Evolutionary conservation across 129 eudicot species (phyloP).

Genomic region (Deinandra increscens): DNA sequence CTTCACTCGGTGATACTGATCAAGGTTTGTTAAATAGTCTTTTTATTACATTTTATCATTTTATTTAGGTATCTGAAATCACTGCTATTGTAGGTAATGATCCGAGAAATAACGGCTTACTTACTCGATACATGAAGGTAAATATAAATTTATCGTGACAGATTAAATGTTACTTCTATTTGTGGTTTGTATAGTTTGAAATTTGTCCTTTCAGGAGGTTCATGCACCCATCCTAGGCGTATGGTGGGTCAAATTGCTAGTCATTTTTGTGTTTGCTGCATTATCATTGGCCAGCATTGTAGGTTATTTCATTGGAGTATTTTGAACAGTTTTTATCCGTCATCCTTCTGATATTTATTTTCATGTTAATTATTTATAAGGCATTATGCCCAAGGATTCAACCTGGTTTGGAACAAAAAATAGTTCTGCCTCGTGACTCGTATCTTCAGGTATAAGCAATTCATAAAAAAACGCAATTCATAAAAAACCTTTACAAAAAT

Average conservation of each 20-base stretch:
- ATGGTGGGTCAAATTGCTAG: constrained; percentile 81
- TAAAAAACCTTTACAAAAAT: not conserved
- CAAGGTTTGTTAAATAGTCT: constrained; percentile 48
- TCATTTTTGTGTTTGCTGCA: constrained; percentile 66
- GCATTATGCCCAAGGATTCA: constrained; percentile 92
- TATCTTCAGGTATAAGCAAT: constrained; percentile 81
- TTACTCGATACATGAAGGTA: constrained; percentile 97
- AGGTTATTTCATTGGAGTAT: constrained; percentile 34
- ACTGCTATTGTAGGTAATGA: constrained; percentile 46
- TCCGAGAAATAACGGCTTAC: constrained; percentile 66
- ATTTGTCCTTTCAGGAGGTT: constrained; percentile 57
- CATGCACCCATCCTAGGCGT: constrained; percentile 84
- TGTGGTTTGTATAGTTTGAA: constrained; percentile 16
- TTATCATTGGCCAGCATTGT: constrained; percentile 92
- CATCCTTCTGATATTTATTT: constrained; percentile 13
- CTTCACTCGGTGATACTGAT: constrained; percentile 54
- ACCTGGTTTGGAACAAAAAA: constrained; percentile 97
- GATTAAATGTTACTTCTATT: constrained; percentile 15
- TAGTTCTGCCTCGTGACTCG: constrained; percentile 96
- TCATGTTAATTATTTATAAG: constrained; percentile 33
- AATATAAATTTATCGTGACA: not conserved
- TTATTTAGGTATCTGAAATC: constrained; percentile 14
- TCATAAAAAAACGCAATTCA: not conserved
- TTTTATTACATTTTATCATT: constrained; percentile 9
- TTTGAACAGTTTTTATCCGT: constrained; percentile 9